These are phyloP conservation scores for Neurospora africana DNA, from an alignment of 495 filamentous ascomycete species.

Conservation along the genomic window DNA sequence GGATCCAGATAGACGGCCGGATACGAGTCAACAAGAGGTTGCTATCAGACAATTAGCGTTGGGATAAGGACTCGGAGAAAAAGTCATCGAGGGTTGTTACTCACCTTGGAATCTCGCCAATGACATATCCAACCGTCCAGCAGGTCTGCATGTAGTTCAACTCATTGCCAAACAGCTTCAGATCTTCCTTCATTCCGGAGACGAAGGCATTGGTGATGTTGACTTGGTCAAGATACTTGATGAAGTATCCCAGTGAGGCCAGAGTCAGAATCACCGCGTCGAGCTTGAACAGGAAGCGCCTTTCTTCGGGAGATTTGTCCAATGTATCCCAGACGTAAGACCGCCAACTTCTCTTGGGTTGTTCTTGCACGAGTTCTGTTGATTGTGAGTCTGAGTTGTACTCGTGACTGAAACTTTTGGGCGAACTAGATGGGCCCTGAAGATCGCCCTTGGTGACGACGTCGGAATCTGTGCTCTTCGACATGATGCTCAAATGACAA, in stretches of 20 bases:
- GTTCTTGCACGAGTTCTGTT: constrained; percentile 6
- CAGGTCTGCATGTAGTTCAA: constrained; percentile 39
- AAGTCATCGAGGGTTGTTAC: not conserved
- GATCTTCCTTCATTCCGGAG: constrained; percentile 51
- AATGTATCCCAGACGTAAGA: constrained; percentile 49
- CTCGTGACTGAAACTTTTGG: not conserved
- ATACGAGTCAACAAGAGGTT: constrained; percentile 34
- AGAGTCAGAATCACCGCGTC: constrained; percentile 42
- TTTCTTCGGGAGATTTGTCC: constrained; percentile 50
- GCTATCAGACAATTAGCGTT: constrained; percentile 3
- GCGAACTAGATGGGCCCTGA: not conserved
- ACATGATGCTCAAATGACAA: not conserved
- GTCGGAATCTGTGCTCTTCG: not conserved
- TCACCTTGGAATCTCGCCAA: constrained; percentile 51
- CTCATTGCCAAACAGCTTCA: constrained; percentile 46
- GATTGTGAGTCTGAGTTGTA: not conserved
- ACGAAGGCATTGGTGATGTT: constrained; percentile 36
- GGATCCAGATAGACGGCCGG: constrained; percentile 50
- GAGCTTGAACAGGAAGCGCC: constrained; percentile 49
- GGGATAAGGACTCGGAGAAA: not conserved
- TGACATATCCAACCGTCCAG: constrained; percentile 55
- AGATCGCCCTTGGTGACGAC: not conserved
- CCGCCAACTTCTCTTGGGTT: constrained; percentile 26
- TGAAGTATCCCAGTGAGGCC: constrained; percentile 31
- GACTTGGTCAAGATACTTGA: constrained; percentile 32